Evolutionary conservation across 176 grass and related monocot genomes (phyloP).

Genomic region (Microstegium vimineum): DNA sequence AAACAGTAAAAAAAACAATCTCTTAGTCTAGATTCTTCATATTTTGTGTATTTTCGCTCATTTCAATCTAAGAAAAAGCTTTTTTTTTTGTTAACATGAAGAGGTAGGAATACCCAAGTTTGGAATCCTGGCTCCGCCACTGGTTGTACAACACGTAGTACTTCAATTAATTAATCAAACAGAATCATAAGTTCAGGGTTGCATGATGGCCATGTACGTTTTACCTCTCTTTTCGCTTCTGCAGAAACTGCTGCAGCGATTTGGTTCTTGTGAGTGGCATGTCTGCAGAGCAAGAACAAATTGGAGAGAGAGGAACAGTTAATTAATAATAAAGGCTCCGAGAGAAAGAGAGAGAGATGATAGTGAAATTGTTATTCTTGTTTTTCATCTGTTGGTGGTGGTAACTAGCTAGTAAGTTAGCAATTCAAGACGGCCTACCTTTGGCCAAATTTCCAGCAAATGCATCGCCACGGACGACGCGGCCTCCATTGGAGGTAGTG

Average conservation of each 20-base stretch:
- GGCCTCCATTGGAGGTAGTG: not conserved
- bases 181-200: not conserved
- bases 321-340: not conserved
- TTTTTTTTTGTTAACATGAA: too few species aligned
- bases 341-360: not conserved
- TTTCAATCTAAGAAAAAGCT: too few species aligned
- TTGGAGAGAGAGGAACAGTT: not conserved
- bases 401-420: not conserved
- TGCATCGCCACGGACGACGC: not conserved
- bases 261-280: slow-evolving; percentile 62
- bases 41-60: too few species aligned
- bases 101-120: too few species aligned
- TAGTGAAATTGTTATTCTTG: too few species aligned
- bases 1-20: too few species aligned
- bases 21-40: too few species aligned
- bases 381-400: not conserved
- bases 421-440: slow-evolving; percentile 13
- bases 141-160: too few species aligned
- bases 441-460: slow-evolving; percentile 23
- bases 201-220: not conserved
- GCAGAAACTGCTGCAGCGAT: slow-evolving; percentile 69
- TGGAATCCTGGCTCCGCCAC: too few species aligned
- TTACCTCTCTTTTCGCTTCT: slow-evolving; percentile 70
- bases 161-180: not conserved
- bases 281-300: slow-evolving; percentile 31